A percentile compares a stretch with the other conserved stretches of the same genome.
phyloP scores from a whole-genome alignment of 2,329 filamentous ascomycete genomes.

The Colletotrichum euphorbiae region DNA sequence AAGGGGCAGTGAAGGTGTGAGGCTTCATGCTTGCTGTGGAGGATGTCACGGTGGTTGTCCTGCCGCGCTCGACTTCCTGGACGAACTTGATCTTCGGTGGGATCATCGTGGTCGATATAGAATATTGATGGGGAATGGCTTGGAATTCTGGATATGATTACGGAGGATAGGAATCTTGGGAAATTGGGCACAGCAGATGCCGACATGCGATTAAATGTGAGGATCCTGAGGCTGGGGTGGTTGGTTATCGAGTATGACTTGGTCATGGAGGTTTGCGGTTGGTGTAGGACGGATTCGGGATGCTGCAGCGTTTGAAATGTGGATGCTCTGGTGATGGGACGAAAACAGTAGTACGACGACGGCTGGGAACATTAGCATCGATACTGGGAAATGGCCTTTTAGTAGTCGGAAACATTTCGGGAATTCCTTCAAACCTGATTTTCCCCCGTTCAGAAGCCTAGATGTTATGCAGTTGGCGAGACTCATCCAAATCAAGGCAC shows the following conservation, averaged over 20 bases:
- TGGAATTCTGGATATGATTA: background rate
- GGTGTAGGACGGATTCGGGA: constrained; percentile 26
- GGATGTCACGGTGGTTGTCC: background rate
- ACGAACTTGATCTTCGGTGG: constrained; percentile 30
- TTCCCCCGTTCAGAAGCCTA: background rate
- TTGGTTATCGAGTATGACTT: background rate
- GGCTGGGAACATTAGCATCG: background rate
- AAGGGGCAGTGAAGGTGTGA: background rate
- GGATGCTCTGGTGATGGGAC: constrained; percentile 10
- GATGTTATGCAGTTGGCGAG: no score
- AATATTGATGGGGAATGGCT: no score
- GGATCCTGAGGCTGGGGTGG: background rate
- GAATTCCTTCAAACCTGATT: no score
- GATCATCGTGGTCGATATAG: background rate
- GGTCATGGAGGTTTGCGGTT: constrained; percentile 7
- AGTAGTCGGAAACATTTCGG: no score
- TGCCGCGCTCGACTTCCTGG: constrained; percentile 22
- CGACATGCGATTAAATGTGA: background rate
- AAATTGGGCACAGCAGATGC: background rate
- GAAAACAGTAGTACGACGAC: background rate
- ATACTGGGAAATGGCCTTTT: no score
- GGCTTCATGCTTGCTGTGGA: background rate
- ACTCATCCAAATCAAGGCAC: no score
- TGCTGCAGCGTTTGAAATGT: constrained; percentile 12
- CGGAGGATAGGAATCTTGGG: background rate